Evolutionary conservation across 2,329 filamentous ascomycete species (phyloP), one percentile per base, ranked within the genome.

Genomic region (Stachybotrys elegans): DNA sequence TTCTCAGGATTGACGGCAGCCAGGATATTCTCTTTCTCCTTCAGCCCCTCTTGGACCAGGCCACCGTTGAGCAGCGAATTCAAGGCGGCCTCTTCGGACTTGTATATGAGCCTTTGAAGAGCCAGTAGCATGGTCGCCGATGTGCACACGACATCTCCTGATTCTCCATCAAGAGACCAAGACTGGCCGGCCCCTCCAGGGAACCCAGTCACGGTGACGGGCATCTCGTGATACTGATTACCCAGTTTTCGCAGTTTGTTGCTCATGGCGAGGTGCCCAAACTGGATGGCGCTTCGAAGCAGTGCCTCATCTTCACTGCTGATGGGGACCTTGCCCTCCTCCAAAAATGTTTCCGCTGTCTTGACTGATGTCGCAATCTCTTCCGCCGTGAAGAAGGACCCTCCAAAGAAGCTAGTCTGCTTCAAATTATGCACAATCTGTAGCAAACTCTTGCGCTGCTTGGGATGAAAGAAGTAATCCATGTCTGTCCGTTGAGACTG

Each of bases 391-490:
- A 86, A 90, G 39, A 90, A 91, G 0, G 84, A 84, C 66, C 88
- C 91, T 11, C 80, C 82, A 62, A 92, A 94, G 57, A 95, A 95
- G 40, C 86, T 88, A 6, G 88, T 84, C 57, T 93, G 86, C 16
- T 88, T 80, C 36, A 95, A 63, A 56, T 96, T 95, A 44, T 75
- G 76, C 5, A 95, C 84, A 3, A 95, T 69, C 43, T 79, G 72
- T 21, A 83, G 67, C 12, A 95, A 69, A 31, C 76, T 74, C 49
- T 81, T 84, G 22, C 78, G 70, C 54, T 91, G 91, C 12, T 76
- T 81, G 1, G 79, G 77, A 54, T 95, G 86, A 54, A 96, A 96
- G 50, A 97, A 84, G 58, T 95, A 96, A 59, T 96, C 91, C 44
- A 79, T 72, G 54, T 92, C 92, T 0, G 78, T 81, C 11, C 91